Evolutionary conservation across 805 yeast genomes (phyloP), one percentile per base, ranked within the genome.

Genomic region (Brettanomyces custersianus): DNA sequence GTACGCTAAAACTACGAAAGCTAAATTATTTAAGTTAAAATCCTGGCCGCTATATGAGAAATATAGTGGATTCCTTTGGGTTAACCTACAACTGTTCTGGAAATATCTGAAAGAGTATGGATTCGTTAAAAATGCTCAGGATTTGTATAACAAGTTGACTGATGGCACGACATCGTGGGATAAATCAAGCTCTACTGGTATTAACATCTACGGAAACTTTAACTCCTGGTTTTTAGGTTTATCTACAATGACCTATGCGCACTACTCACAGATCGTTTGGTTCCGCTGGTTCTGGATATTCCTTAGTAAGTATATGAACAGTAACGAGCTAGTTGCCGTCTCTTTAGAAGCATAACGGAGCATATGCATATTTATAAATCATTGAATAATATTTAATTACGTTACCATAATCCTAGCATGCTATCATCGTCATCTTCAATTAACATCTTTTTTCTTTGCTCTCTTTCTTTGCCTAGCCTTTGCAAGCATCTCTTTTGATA

Each of bases 221-320:
- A 58, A 65, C 40, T 50, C 55, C 44, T 49, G 65, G 53, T 55
- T 66, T 36, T 57, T 63, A 21, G 53, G 59, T 29, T 65, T 77
- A 37, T 69, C 80, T 0, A 82, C 95, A 4, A 86, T 90, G 95
- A 61, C 78, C 3, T 67, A 68, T 44, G 94, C 82, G 3, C 97
- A 92, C 59, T 66, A 67, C 42, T 76, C 94, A 2, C 98, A 92
- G 56, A 83, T 92, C 83, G 88, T 81, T 7, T 90, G 96, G 96
- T 92, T 80, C 56, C 68, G 98, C 45, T 83, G 82, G 63, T 79
- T 86, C 1, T 92, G 96, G 96, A 64, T 92, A 52, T 40, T 72
- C 5, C 57, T 78, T 12, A 80, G 95, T 40, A 66, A 88, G 42
- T 90, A 86, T 58, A 72, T 84, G 65, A 76, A 78, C 29, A 71